These are phyloP conservation scores for Xylaria sp. DNA, from an alignment of 2,329 filamentous ascomycete genomes.

Conservation along the genomic window DNA sequence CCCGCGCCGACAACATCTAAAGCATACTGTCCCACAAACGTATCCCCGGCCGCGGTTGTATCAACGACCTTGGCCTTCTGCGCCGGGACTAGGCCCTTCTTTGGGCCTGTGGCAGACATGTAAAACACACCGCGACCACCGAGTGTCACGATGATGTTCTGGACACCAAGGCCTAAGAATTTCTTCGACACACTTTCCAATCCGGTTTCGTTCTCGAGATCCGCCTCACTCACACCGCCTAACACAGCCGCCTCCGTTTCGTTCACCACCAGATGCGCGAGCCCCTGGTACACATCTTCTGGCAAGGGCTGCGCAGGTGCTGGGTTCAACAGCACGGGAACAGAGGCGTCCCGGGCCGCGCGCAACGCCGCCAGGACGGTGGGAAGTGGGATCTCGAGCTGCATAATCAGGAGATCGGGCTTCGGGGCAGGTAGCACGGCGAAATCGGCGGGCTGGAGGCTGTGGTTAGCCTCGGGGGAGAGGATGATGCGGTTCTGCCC, in stretches of 20 bases:
- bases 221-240: constrained; percentile 58
- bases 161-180: constrained; percentile 74
- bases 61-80: constrained; percentile 80
- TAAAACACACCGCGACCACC: constrained; percentile 81
- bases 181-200: constrained; percentile 55
- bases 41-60: constrained; percentile 93
- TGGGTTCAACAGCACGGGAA: constrained; percentile 81
- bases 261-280: constrained; percentile 85
- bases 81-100: constrained; percentile 61
- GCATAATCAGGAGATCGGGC: constrained; percentile 73
- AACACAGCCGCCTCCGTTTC: constrained; percentile 86
- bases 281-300: constrained; percentile 64
- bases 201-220: constrained; percentile 54
- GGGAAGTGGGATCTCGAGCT: constrained; percentile 75
- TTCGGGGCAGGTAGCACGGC: constrained; percentile 40
- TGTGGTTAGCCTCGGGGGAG: constrained; percentile 72
- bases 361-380: constrained; percentile 68
- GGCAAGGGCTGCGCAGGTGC: constrained; percentile 77
- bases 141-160: constrained; percentile 82
- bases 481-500: constrained; percentile 81
- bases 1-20: constrained; percentile 65
- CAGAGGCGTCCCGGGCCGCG: constrained; percentile 52
- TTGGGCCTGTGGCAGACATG: constrained; percentile 49
- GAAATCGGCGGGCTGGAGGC: constrained; percentile 47
- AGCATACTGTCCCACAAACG: constrained; percentile 88